Evolutionary conservation across 2,329 filamentous ascomycete species (phyloP).

Genomic region (Nigrospora osmanthi): DNA sequence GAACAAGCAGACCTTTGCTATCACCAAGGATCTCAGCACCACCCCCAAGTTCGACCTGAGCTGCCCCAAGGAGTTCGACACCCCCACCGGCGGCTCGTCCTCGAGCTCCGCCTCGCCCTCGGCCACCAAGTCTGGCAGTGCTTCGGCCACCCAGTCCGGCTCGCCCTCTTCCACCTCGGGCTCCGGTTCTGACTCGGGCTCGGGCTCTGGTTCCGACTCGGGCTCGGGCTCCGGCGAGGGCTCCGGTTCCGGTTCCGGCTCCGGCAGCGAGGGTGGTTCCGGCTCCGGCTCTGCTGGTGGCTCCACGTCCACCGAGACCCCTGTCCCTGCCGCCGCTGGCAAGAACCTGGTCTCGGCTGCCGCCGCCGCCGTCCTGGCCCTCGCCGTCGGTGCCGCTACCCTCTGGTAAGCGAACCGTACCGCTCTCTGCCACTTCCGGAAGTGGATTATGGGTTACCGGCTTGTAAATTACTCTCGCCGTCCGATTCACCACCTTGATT

Average conservation of each 20-base stretch:
- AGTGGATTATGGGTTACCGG: too few species aligned
- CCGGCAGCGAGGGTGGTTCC: conserved; percentile 7
- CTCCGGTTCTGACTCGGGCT: conserved; percentile 20
- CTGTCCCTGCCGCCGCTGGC: too few species aligned
- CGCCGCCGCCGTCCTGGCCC: too few species aligned
- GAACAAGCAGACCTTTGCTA: conserved; percentile 50
- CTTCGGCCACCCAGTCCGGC: conserved; percentile 3
- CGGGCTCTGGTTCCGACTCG: conserved; percentile 23
- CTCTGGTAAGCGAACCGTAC: too few species aligned
- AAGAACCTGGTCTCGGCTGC: too few species aligned
- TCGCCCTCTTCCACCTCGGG: conserved; percentile 3
- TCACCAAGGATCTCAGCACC: conserved; percentile 44
- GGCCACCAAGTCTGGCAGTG: conserved; percentile 9
- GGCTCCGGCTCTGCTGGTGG: neutral
- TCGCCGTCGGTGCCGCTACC: too few species aligned
- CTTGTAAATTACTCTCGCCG: too few species aligned
- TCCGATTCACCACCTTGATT: too few species aligned
- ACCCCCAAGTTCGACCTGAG: conserved; percentile 44
- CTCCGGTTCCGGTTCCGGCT: neutral
- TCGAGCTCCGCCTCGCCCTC: conserved; percentile 10
- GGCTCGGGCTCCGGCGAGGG: conserved; percentile 37
- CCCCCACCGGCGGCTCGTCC: conserved; percentile 11
- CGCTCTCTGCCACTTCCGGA: too few species aligned
- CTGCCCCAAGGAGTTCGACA: conserved; percentile 37
- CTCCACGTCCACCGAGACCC: too few species aligned